Evolutionary conservation across 2,329 filamentous ascomycete species (phyloP).

Genomic region (Penicillium sp.): DNA sequence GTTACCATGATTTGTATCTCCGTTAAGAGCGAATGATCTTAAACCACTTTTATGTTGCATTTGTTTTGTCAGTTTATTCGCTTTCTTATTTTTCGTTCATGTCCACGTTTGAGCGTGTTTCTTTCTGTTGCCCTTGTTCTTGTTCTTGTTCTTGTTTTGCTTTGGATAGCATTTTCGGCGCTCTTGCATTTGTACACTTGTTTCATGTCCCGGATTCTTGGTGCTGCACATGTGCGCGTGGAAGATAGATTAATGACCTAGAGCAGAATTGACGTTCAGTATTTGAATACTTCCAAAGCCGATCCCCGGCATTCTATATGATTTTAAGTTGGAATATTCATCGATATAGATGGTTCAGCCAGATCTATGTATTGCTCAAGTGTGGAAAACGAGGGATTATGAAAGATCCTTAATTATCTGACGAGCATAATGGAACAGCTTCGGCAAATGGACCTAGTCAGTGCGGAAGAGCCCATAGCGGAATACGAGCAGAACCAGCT

Average conservation of each 20-base stretch:
- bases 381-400: too few relatives aligned
- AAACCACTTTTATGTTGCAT: background rate
- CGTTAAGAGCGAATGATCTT: slow-evolving; percentile 1
- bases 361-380: too few relatives aligned
- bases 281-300: too few relatives aligned
- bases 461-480: too few relatives aligned
- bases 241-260: background rate
- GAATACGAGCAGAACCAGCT: too few relatives aligned
- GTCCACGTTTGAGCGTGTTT: background rate
- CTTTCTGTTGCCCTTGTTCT: too few relatives aligned
- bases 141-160: background rate
- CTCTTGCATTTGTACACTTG: slow-evolving; percentile 1
- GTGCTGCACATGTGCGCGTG: background rate
- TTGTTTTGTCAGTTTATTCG: background rate
- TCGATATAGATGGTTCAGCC: too few relatives aligned
- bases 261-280: background rate
- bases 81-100: background rate
- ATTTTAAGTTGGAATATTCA: too few relatives aligned
- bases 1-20: slow-evolving; percentile 5
- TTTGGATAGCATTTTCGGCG: slow-evolving; percentile 3
- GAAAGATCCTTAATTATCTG: too few relatives aligned
- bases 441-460: too few relatives aligned
- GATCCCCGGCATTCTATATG: too few relatives aligned
- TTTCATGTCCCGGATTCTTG: background rate
- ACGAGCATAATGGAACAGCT: too few relatives aligned